A percentile compares a stretch with the other conserved stretches of the same genome.
Conservation (phyloP, 768 basidiomycete genomes). For the Mycena kentingensis region DNA sequence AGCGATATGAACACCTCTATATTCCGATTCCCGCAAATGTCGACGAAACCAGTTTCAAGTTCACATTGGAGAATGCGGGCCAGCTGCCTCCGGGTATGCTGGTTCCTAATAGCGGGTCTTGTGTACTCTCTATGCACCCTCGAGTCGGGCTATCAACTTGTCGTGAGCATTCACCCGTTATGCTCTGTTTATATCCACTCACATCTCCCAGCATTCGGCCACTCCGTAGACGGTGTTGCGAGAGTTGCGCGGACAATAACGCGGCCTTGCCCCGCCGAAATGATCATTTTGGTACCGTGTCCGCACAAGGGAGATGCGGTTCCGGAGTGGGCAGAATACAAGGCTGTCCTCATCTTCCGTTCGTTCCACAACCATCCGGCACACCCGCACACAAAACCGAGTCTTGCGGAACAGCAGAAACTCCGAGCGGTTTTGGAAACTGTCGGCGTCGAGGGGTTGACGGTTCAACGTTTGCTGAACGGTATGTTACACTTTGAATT, state of each 20-base stretch:
- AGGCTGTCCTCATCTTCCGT: not conserved
- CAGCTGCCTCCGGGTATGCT: not conserved
- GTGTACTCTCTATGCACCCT: slow-evolving; percentile 8
- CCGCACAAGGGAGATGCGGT: not conserved
- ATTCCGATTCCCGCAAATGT: not conserved
- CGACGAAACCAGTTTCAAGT: not conserved
- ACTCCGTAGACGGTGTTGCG: not conserved
- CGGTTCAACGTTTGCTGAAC: slow-evolving; percentile 5
- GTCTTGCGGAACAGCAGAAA: not conserved
- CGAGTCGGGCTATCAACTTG: slow-evolving; percentile 1
- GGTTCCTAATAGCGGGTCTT: not conserved
- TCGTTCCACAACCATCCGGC: slow-evolving; percentile 11
- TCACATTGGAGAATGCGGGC: slow-evolving; percentile 5
- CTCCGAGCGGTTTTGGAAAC: not conserved
- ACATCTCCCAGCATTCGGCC: not conserved
- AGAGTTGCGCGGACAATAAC: not conserved
- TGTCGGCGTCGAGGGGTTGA: not conserved
- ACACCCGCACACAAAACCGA: slow-evolving; percentile 10
- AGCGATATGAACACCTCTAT: not conserved
- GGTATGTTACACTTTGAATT: slow-evolving; percentile 2
- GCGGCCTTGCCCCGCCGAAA: not conserved
- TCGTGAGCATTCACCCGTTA: not conserved
- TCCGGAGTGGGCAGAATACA: not conserved
- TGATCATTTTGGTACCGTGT: not conserved
- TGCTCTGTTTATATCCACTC: not conserved